Conservation (phyloP, 306 rosid species). For the Gynostemma pentaphyllum region DNA sequence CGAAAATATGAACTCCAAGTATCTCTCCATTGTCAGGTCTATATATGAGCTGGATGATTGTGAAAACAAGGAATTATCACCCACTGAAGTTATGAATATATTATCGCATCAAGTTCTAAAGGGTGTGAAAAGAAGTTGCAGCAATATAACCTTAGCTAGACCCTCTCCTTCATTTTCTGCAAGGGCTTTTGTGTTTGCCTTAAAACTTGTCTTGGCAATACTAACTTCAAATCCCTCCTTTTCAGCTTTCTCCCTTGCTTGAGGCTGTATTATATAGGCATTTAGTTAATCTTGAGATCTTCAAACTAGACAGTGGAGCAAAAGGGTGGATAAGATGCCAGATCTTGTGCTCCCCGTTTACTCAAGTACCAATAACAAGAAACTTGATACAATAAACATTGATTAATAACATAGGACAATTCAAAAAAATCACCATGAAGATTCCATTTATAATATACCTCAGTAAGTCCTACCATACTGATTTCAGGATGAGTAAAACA, state of each 20-base stretch:
- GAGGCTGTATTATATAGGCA: conserved; percentile 55
- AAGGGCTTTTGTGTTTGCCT: conserved; percentile 95
- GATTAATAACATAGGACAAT: background rate
- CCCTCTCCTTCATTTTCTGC: conserved; percentile 99
- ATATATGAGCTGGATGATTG: conserved; percentile 73
- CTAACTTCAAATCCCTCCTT: conserved; percentile 84
- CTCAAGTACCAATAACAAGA: background rate
- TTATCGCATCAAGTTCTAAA: background rate
- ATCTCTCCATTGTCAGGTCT: conserved; percentile 98
- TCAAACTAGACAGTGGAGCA: background rate
- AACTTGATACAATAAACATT: background rate
- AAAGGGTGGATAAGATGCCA: background rate
- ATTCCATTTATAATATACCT: conserved; percentile 38
- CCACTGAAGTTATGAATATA: background rate
- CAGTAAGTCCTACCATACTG: conserved; percentile 94
- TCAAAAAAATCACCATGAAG: background rate
- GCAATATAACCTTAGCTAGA: conserved; percentile 64
- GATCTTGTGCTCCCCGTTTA: background rate
- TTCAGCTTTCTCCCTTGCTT: conserved; percentile 81
- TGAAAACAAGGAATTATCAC: conserved; percentile 13
- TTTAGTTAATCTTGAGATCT: background rate
- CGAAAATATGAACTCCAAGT: conserved; percentile 91
- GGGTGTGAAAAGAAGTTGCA: background rate
- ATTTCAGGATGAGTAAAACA: conserved; percentile 96
- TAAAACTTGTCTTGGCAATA: conserved; percentile 88